Conservation (phyloP, 1,284 basidiomycete species). For the Cutaneotrichosporon spelunceum region DNA sequence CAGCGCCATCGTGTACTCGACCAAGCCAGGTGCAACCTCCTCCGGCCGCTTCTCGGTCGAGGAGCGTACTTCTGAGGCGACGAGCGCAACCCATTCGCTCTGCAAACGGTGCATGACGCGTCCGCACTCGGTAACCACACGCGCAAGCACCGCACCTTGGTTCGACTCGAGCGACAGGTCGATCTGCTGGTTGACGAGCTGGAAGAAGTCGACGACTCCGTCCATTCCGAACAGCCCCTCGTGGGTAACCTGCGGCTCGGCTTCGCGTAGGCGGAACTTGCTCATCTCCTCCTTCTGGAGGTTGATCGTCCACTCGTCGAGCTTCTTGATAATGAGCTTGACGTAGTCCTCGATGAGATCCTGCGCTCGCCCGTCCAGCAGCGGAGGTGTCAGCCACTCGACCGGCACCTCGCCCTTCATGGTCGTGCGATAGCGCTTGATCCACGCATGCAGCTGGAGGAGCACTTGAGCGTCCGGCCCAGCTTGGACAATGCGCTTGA, state of each 20-base stretch:
- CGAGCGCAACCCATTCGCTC: slow-evolving; percentile 76
- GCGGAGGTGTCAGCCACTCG: slow-evolving; percentile 78
- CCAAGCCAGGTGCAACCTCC: slow-evolving; percentile 79
- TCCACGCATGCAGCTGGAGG: slow-evolving; percentile 82
- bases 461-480: slow-evolving; percentile 84
- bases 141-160: slow-evolving; percentile 86
- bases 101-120: slow-evolving; percentile 90
- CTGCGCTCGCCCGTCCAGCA: slow-evolving; percentile 91
- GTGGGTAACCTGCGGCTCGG: slow-evolving; percentile 81
- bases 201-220: slow-evolving; percentile 91
- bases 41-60: slow-evolving; percentile 79
- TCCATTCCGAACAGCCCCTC: slow-evolving; percentile 90
- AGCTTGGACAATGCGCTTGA: slow-evolving; percentile 68
- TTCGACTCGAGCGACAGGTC: slow-evolving; percentile 94
- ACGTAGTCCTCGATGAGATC: slow-evolving; percentile 94
- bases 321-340: slow-evolving; percentile 84
- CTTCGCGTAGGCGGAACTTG: slow-evolving; percentile 76
- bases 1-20: slow-evolving; percentile 96
- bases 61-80: slow-evolving; percentile 84
- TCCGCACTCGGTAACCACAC: slow-evolving; percentile 82
- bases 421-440: slow-evolving; percentile 90
- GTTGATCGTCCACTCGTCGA: slow-evolving; percentile 95
- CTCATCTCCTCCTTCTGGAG: slow-evolving; percentile 86
- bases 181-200: slow-evolving; percentile 97
- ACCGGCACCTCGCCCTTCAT: slow-evolving; percentile 87